phyloP scores from a whole-genome alignment of 2,329 filamentous ascomycete genomes.

The Emydomyces testavorans region DNA sequence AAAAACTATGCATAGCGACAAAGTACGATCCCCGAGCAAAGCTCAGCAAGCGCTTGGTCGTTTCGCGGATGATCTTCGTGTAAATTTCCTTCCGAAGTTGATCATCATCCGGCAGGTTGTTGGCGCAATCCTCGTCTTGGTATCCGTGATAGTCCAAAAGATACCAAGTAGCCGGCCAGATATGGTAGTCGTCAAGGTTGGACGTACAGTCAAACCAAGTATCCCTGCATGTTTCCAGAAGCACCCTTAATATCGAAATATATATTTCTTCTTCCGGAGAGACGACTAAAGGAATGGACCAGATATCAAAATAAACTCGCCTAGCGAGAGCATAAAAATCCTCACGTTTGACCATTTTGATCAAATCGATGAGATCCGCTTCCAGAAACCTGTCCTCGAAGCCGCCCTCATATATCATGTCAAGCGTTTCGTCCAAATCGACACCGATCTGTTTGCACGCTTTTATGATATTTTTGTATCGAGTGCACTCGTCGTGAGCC shows the following conservation, averaged over 20 bases:
- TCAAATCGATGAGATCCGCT: not conserved
- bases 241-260: not conserved
- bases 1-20: not conserved
- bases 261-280: not conserved
- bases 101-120: not conserved
- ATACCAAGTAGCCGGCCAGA: not conserved
- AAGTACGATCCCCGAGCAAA: too few species aligned
- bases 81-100: not conserved
- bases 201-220: slow-evolving; percentile 1
- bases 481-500: not conserved
- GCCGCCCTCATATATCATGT: not conserved
- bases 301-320: not conserved
- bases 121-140: not conserved
- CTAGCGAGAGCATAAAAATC: not conserved
- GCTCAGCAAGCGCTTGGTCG: not conserved
- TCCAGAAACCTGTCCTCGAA: not conserved
- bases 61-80: not conserved
- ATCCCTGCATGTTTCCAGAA: not conserved
- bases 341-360: not conserved
- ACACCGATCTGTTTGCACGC: not conserved
- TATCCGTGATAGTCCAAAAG: not conserved
- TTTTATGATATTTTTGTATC: not conserved
- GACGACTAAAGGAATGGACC: not conserved
- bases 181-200: not conserved
- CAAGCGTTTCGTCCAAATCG: not conserved